Conservation (phyloP, 2,329 filamentous ascomycete species). For the Ceratocystis smalleyi region DNA sequence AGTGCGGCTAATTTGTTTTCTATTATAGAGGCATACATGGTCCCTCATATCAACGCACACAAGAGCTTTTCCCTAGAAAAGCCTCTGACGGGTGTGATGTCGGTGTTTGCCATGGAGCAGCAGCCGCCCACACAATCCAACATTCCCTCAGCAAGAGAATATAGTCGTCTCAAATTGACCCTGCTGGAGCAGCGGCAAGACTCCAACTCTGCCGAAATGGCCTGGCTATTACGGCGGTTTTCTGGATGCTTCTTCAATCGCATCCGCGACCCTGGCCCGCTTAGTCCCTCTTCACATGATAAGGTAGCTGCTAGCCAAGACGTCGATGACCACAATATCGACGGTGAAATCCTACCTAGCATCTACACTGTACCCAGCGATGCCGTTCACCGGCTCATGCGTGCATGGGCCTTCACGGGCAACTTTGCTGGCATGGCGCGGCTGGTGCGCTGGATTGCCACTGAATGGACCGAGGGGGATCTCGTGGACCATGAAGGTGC, state of each 20-base stretch:
- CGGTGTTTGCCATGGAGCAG: constrained; percentile 6
- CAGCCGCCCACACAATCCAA: background rate
- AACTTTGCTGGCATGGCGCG: constrained; percentile 43
- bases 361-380: constrained; percentile 3
- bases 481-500: constrained; percentile 17
- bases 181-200: constrained; percentile 1
- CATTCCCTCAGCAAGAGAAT: constrained; percentile 4
- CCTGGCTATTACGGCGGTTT: constrained; percentile 12
- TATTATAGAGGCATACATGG: constrained; percentile 13
- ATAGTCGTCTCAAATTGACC: constrained; percentile 2
- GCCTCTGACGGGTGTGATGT: constrained; percentile 1
- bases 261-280: background rate
- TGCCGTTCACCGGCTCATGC: constrained; percentile 26
- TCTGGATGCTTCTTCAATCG: constrained; percentile 4
- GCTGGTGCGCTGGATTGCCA: constrained; percentile 43
- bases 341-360: background rate
- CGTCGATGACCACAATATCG: background rate
- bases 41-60: constrained; percentile 7
- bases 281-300: background rate
- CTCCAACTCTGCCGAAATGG: background rate
- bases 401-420: constrained; percentile 44
- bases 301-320: background rate
- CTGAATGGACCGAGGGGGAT: constrained; percentile 28
- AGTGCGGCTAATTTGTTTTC: background rate
- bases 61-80: background rate